Evolutionary conservation across 306 rosid species (phyloP).

Genomic region (Luffa acutangula): DNA sequence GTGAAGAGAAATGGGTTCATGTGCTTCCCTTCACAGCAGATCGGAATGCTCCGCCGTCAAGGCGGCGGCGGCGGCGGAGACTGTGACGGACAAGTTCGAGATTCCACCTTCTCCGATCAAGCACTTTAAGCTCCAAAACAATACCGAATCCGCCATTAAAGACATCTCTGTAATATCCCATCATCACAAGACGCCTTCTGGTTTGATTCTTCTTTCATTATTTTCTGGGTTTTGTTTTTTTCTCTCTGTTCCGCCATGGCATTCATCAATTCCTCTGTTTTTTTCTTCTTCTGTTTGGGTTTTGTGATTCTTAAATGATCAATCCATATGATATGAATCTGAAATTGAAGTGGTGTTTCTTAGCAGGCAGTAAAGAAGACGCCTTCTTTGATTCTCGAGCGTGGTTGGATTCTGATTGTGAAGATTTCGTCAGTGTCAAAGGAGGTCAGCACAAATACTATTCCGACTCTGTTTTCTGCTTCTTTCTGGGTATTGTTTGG

Average conservation of each 20-base stretch:
- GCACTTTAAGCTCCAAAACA: background rate
- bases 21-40: background rate
- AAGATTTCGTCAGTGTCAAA: slow-evolving; percentile 8
- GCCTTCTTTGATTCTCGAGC: slow-evolving; percentile 1
- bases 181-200: background rate
- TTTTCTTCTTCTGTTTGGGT: too few relatives aligned
- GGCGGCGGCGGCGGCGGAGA: background rate
- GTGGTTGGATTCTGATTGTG: slow-evolving; percentile 6
- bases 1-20: background rate
- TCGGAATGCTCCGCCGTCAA: slow-evolving; percentile 1
- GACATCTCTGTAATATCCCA: slow-evolving; percentile 1
- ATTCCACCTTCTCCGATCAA: slow-evolving; percentile 1
- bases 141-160: background rate
- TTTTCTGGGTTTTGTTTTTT: background rate
- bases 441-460: background rate
- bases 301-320: background rate
- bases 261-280: background rate
- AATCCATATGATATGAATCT: background rate
- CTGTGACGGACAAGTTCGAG: background rate
- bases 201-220: background rate
- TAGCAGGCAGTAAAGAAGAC: slow-evolving; percentile 1
- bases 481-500: background rate
- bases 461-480: background rate
- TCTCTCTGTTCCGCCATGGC: background rate
- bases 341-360: background rate